phyloP scores from a whole-genome alignment of 306 rosid species.

The Betula pendula region DNA sequence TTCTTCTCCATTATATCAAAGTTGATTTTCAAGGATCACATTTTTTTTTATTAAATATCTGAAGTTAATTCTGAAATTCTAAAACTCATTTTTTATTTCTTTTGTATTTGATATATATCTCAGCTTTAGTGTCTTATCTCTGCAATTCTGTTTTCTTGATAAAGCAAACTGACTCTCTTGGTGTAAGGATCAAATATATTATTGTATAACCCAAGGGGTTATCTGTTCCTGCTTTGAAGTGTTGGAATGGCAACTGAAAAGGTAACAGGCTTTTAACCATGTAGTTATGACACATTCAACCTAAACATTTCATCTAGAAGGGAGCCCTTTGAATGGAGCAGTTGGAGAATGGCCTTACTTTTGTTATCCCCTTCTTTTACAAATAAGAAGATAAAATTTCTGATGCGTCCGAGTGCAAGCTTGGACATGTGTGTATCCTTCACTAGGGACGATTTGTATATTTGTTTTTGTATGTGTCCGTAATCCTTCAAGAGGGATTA shows the following conservation, averaged over 20 bases:
- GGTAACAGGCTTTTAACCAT: background rate
- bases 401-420: background rate
- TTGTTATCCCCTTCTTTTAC: background rate
- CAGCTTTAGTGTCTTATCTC: background rate
- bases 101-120: background rate
- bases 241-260: background rate
- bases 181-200: background rate
- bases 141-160: background rate
- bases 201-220: background rate
- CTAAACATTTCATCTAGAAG: background rate
- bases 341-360: background rate
- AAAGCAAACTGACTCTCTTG: background rate
- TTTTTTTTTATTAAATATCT: background rate
- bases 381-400: background rate
- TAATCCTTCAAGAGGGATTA: background rate
- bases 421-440: background rate
- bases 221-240: background rate
- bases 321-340: background rate
- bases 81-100: background rate
- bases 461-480: background rate
- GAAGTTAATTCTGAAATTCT: constrained; percentile 4
- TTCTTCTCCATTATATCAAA: constrained; percentile 10
- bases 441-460: background rate
- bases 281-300: background rate
- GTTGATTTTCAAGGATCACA: constrained; percentile 9